Base-by-base conservation (phyloP, 1,139 yeast genomes). In the Lodderomyces metapsilosis region DNA sequence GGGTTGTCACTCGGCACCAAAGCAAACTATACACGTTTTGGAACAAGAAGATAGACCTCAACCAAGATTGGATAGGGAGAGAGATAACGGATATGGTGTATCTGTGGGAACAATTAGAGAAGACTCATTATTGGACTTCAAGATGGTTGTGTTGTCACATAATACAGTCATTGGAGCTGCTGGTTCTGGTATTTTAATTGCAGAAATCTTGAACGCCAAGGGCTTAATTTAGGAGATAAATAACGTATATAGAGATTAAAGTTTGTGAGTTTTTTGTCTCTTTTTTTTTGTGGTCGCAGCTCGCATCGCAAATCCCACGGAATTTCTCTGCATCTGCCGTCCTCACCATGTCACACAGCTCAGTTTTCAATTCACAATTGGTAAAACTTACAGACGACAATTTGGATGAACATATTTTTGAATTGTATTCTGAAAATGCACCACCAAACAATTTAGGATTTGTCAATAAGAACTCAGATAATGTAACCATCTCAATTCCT, bases 151-250 rank as follows among this genome's bases (percentile, higher is more conserved):
- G 23, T 74, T 92, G 52, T 89, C 97, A 20, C 99, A 92, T 68
- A 92, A 92, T 74, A 92, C 99, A 44, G 80, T 92, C 55, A 87
- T 92, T 53, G 99, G 99, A 58, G 99, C 98, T 56, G 99, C 99
- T 23, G 99, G 99, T 59, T 87, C 98, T n/a, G 98, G 98, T 64
- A 76, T 92, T 48, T 80, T 92, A 64, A 92, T 94, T 64, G 98
- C 96, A 39, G 99, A 92, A 69, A 75, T 88, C 46, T 76, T 92
- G 56, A 68, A 78, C 48, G 92, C 92, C 43, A 88, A 85, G 71
- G 76, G 80, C 45, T 69, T 88, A 56, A 78, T 91, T 52, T 89
- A 76, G 18, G 3, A 3, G 13, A 12, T 89, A 76, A 18, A 4
- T 4, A n/a, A 25, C 5, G 16, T 25, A 8, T n/a, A 5, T 5